Evolutionary conservation across 1,284 basidiomycete species (phyloP).

Genomic region (Ganoderma sp.): DNA sequence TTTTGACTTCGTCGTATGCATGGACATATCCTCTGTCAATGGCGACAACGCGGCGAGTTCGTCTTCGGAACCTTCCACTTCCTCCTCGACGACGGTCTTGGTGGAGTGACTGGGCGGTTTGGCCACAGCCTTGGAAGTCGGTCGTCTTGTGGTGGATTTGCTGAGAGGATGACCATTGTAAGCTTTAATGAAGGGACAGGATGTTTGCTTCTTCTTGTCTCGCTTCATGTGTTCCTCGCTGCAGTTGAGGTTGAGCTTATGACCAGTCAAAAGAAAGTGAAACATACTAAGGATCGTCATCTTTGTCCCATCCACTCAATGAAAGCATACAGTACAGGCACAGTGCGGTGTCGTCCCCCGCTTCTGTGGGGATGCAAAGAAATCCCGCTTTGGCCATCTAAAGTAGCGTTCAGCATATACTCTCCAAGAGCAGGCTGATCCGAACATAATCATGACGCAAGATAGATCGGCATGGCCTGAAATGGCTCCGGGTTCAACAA

Average conservation of each 20-base stretch:
- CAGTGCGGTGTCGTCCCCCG: constrained; percentile 73
- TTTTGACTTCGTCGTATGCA: constrained; percentile 16
- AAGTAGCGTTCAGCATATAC: not conserved
- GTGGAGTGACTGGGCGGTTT: constrained; percentile 32
- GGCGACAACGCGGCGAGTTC: constrained; percentile 27
- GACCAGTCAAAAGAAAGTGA: not conserved
- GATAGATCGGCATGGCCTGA: constrained; percentile 13
- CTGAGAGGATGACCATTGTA: constrained; percentile 27
- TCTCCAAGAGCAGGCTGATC: not conserved
- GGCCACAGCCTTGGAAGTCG: constrained; percentile 28
- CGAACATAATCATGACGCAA: not conserved
- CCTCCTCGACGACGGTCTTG: constrained; percentile 8
- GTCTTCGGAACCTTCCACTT: constrained; percentile 32
- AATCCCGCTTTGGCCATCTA: constrained; percentile 89
- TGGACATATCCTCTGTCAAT: constrained; percentile 18
- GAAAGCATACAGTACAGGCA: constrained; percentile 81
- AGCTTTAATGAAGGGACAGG: constrained; percentile 60
- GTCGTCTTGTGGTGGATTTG: constrained; percentile 33
- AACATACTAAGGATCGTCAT: constrained; percentile 79
- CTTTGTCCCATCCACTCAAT: constrained; percentile 80
- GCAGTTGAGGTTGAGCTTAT: constrained; percentile 19
- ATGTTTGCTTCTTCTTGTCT: constrained; percentile 48
- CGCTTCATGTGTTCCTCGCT: constrained; percentile 74
- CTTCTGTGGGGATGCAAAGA: constrained; percentile 67
- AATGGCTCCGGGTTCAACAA: not conserved